phyloP scores from a whole-genome alignment of 805 yeast species.

The Sugiyamaella lignohabitans region DNA sequence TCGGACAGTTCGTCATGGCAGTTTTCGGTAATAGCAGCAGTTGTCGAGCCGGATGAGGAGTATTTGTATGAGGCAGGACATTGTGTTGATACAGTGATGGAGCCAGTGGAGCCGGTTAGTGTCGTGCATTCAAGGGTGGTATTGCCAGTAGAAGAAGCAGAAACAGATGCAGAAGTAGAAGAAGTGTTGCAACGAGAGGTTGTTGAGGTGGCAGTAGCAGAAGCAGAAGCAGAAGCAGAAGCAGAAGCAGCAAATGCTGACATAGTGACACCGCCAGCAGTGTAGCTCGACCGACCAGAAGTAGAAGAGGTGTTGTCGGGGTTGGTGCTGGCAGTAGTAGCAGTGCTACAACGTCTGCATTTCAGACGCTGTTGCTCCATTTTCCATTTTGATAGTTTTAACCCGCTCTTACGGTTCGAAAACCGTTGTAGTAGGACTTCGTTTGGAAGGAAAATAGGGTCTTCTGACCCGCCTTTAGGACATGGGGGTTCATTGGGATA shows the following conservation, averaged over 20 bases:
- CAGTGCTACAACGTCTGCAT: constrained; percentile 9
- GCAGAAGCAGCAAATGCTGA: background rate
- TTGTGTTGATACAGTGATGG: background rate
- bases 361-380: constrained; percentile 12
- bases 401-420: constrained; percentile 19
- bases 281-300: too few species aligned
- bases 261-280: too few species aligned
- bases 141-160: background rate
- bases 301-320: too few species aligned
- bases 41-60: background rate
- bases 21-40: constrained; percentile 7
- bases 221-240: background rate
- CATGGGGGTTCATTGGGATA: constrained; percentile 17
- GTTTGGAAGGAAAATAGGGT: constrained; percentile 27
- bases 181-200: background rate
- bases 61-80: too few species aligned
- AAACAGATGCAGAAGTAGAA: background rate
- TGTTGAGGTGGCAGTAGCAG: background rate
- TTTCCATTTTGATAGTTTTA: constrained; percentile 10
- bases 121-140: background rate
- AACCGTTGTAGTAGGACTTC: constrained; percentile 26
- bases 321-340: background rate
- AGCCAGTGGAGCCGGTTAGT: background rate
- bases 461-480: constrained; percentile 22
- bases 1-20: constrained; percentile 15